phyloP scores from a whole-genome alignment of 768 basidiomycete species.

The Calocybe cyanea region DNA sequence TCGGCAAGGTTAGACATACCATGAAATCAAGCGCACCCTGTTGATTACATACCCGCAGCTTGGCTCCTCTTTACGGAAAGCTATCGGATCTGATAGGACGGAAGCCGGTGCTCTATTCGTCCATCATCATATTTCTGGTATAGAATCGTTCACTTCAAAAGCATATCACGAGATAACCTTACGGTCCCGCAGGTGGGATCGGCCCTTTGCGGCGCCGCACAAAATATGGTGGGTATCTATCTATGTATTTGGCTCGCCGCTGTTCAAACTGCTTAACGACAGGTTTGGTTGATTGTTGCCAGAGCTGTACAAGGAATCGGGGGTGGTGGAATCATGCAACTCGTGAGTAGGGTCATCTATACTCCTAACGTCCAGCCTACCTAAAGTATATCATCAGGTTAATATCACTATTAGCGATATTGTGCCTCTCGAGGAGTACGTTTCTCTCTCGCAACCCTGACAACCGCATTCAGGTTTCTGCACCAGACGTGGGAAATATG shows the following conservation, averaged over 20 bases:
- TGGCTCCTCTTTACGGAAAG: slow-evolving; percentile 77
- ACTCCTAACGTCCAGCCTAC: not conserved
- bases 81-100: slow-evolving; percentile 56
- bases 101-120: slow-evolving; percentile 66
- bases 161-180: slow-evolving; percentile 9
- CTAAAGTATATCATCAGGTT: slow-evolving; percentile 29
- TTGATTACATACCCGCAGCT: slow-evolving; percentile 22
- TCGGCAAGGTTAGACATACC: slow-evolving; percentile 39
- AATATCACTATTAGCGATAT: slow-evolving; percentile 83
- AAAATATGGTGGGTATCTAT: slow-evolving; percentile 48
- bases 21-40: not conserved
- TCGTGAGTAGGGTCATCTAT: slow-evolving; percentile 36
- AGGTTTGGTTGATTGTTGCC: slow-evolving; percentile 69
- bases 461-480: slow-evolving; percentile 4
- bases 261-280: not conserved
- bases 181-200: slow-evolving; percentile 55
- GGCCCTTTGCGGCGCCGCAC: slow-evolving; percentile 78
- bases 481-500: slow-evolving; percentile 70
- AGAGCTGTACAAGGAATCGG: slow-evolving; percentile 84
- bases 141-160: too few species aligned
- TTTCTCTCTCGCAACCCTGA: slow-evolving; percentile 10
- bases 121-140: slow-evolving; percentile 68
- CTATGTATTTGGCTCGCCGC: not conserved
- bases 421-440: slow-evolving; percentile 72
- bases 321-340: slow-evolving; percentile 74